Conservation (phyloP, 352 stramenopile species). For the Globisporangium cederbergense region DNA sequence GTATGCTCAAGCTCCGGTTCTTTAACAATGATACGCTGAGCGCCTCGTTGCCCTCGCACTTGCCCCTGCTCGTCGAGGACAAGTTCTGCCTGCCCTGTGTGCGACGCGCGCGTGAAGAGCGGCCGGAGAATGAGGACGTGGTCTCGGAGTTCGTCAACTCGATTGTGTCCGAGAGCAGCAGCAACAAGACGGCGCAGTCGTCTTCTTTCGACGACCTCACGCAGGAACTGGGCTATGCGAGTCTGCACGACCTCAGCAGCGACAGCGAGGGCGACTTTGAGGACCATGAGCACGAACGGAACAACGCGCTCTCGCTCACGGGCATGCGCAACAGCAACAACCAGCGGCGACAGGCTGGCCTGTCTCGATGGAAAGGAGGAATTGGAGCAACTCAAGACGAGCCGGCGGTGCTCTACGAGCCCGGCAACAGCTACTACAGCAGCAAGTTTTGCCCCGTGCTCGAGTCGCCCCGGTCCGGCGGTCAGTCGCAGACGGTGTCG, state of each 20-base stretch:
- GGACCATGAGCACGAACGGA: constrained; percentile 1
- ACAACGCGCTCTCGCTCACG: background rate
- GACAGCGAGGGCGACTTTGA: constrained; percentile 1
- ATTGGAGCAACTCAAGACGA: background rate
- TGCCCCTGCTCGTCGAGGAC: constrained; percentile 3
- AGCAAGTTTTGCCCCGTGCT: constrained; percentile 3
- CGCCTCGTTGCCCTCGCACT: background rate
- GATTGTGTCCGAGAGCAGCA: constrained; percentile 13
- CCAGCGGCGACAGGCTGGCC: background rate
- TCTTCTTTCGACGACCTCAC: constrained; percentile 8
- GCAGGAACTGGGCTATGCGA: background rate
- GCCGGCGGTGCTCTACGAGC: background rate
- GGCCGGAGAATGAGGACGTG: constrained; percentile 7
- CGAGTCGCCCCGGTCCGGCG: background rate
- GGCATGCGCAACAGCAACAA: background rate
- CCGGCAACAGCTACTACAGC: background rate
- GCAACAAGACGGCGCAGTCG: constrained; percentile 7
- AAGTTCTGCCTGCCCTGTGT: constrained; percentile 20
- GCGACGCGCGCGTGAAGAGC: constrained; percentile 10
- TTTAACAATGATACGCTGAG: background rate
- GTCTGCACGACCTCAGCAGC: constrained; percentile 5
- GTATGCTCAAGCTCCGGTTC: constrained; percentile 16
- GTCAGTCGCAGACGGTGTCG: background rate
- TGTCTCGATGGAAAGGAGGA: background rate
- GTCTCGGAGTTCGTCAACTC: constrained; percentile 12